Base-by-base conservation (phyloP, 2,329 filamentous ascomycete genomes). In the Trichoderma koningiopsis region DNA sequence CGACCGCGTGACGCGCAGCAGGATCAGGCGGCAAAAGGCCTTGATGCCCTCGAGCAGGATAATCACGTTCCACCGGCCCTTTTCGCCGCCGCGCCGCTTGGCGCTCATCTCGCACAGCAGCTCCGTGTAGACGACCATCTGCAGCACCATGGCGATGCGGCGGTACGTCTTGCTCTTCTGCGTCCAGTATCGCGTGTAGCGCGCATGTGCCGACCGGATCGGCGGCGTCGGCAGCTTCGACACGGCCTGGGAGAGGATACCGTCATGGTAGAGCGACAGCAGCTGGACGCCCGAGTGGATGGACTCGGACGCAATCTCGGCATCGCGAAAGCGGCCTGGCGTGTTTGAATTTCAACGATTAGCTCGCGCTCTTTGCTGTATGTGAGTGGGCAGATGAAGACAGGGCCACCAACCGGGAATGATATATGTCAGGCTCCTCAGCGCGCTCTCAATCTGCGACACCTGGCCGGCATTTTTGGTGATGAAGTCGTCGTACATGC, bases 51-150 rank as follows among this genome's bases (percentile, higher is more conserved):
- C 96, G 27, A 99, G 84, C 4, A 96, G 77, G 13, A 98, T 89
- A 6, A 98, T 89, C 0, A 96, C 89, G 63, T 92, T 89, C 96
- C 96, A 99, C 35, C 94, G 88, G 31, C 91, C 81, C 75, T 87
- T 89, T 79, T 96, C 87, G 56, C 91, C 94, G 22, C 93, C 92
- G 71, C 90, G 90, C 60, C 95, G 87, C 81, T 97, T 96, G 33
- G 94, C 94, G 33, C 92, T 88, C 96, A 99, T 99, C 79, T 99
- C 96, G 87, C 95, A 96, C n/a, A 99, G 83, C 35, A 99, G 84
- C 81, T 99, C 93, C 0, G 94, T 97, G 77, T 98, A 98, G 74
- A 96, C 92, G 31, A 97, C 92, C 81, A 97, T 91, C 78, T 97
- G 93, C 60, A 99, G 83, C 5, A 94, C 83, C 72, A 94, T 86